These are phyloP conservation scores for Evernia prunastri DNA, from an alignment of 495 filamentous ascomycete genomes.

Conservation along the genomic window DNA sequence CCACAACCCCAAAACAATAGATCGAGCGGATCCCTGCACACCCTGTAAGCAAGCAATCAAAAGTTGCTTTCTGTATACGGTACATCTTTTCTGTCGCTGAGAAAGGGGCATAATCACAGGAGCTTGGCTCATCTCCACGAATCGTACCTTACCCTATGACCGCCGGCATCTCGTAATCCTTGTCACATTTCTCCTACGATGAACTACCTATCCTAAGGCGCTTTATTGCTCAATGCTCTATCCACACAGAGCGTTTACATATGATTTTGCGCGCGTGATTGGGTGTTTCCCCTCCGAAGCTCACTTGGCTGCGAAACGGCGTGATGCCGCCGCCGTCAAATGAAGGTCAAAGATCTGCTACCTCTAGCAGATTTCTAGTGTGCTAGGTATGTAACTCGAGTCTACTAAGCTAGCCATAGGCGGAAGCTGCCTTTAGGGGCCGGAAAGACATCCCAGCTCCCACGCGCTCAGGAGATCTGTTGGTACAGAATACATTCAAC, in stretches of 20 bases:
- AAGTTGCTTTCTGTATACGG: background rate
- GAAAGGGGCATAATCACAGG: slow-evolving; percentile 17
- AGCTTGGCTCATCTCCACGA: background rate
- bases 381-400: background rate
- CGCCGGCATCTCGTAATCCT: too few relatives aligned
- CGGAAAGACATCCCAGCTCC: slow-evolving; percentile 9
- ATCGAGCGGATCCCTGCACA: slow-evolving; percentile 5
- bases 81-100: background rate
- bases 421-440: slow-evolving; percentile 23
- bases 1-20: slow-evolving; percentile 14
- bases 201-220: background rate
- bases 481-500: background rate
- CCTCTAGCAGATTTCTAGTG: slow-evolving; percentile 15
- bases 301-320: background rate
- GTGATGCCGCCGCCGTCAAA: background rate
- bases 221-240: background rate
- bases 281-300: slow-evolving; percentile 4
- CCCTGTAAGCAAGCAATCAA: slow-evolving; percentile 19
- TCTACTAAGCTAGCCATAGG: slow-evolving; percentile 4
- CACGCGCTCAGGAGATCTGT: slow-evolving; percentile 15
- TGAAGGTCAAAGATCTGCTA: slow-evolving; percentile 11
- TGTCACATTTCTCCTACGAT: too few relatives aligned
- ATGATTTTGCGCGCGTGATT: background rate
- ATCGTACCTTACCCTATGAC: too few relatives aligned
- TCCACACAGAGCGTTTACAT: slow-evolving; percentile 14